Conservation (phyloP, 768 basidiomycete genomes). For the Kwoniella dendrophila region DNA sequence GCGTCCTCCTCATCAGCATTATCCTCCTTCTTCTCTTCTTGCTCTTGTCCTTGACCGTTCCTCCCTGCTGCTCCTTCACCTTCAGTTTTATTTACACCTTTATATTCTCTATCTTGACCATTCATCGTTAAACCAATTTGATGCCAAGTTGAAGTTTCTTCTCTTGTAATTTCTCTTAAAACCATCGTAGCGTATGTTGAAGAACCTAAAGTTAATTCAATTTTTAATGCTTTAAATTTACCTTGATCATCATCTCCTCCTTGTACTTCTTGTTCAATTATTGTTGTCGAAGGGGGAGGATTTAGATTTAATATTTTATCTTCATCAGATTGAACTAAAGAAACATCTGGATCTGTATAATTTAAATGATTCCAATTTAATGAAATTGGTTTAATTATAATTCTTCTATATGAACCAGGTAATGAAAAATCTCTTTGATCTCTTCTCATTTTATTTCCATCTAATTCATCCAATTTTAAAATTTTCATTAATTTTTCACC, state of each 20-base stretch:
- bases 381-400: constrained; percentile 79
- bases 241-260: constrained; percentile 64
- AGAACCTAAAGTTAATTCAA: constrained; percentile 80
- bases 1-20: not conserved
- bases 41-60: constrained; percentile 7
- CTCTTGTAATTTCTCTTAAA: constrained; percentile 59
- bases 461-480: constrained; percentile 79
- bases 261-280: not conserved
- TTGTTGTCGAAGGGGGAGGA: constrained; percentile 62
- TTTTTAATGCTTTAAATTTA: constrained; percentile 83
- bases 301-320: constrained; percentile 78
- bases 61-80: constrained; percentile 17
- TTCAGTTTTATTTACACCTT: constrained; percentile 19
- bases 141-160: constrained; percentile 51
- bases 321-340: constrained; percentile 92
- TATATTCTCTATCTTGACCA: constrained; percentile 51
- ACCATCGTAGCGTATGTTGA: constrained; percentile 99
- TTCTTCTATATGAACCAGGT: constrained; percentile 88
- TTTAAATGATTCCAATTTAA: constrained; percentile 78
- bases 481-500: constrained; percentile 83
- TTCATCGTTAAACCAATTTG: constrained; percentile 50
- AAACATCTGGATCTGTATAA: constrained; percentile 91
- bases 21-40: not conserved
- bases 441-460: constrained; percentile 77
- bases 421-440: constrained; percentile 95